A percentile compares a stretch with the other conserved stretches of the same genome.
Evolutionary conservation across 1,284 basidiomycete genomes (phyloP).

Genomic region (Polyporus tsugae): DNA sequence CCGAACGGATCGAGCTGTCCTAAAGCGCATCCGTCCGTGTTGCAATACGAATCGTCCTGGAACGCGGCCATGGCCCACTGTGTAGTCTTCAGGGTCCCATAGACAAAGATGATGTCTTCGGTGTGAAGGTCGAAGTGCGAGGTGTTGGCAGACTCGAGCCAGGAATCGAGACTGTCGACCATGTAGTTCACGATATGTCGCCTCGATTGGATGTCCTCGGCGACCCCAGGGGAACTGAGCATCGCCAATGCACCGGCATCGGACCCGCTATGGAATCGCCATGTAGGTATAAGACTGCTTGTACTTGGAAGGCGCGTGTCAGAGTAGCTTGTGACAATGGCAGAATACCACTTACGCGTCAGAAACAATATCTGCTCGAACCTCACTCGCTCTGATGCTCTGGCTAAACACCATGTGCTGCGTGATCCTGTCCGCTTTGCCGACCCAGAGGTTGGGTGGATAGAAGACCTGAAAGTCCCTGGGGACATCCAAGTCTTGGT

Average conservation of each 20-base stretch:
- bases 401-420: constrained; percentile 17
- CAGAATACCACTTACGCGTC: constrained; percentile 4
- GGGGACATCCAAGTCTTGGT: constrained; percentile 10
- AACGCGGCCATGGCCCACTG: constrained; percentile 30
- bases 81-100: constrained; percentile 27
- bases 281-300: not conserved
- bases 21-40: constrained; percentile 4
- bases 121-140: constrained; percentile 9
- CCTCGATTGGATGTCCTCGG: constrained; percentile 3
- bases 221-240: constrained; percentile 8
- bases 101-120: constrained; percentile 29
- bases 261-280: constrained; percentile 3
- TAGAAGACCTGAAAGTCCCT: constrained; percentile 1
- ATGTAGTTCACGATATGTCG: constrained; percentile 23
- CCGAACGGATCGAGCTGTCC: constrained; percentile 7
- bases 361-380: not conserved
- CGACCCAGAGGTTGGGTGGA: not conserved
- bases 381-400: constrained; percentile 11
- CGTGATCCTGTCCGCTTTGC: not conserved
- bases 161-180: constrained; percentile 28
- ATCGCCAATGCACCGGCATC: constrained; percentile 23
- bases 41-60: constrained; percentile 3
- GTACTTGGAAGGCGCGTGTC: not conserved
- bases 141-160: constrained; percentile 32
- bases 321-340: not conserved